Evolutionary conservation across 2,329 filamentous ascomycete genomes (phyloP).

Genomic region (Phialophora chinensis): DNA sequence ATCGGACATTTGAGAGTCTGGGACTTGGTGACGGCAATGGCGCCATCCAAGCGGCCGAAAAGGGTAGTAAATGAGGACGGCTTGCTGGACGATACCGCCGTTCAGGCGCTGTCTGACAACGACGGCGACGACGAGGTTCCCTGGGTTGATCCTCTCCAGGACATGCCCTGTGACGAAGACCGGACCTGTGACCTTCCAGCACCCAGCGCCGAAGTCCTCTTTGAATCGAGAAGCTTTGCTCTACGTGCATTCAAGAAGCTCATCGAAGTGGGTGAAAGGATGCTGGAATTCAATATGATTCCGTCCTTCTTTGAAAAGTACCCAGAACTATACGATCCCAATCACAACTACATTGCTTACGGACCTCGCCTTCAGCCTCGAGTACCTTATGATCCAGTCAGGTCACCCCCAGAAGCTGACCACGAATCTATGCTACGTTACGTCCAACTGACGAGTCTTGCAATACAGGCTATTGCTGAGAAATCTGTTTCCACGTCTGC

Average conservation of each 20-base stretch:
- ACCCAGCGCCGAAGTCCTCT: constrained; percentile 13
- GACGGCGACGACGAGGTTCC: not conserved
- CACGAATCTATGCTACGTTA: constrained; percentile 2
- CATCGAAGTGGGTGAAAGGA: not conserved
- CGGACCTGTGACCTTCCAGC: constrained; percentile 13
- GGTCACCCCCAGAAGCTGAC: not conserved
- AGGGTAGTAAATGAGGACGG: not conserved
- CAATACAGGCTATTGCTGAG: not conserved
- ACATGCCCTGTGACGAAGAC: constrained; percentile 13
- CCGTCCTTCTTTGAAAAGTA: constrained; percentile 25
- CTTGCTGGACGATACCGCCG: not conserved
- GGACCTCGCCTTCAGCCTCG: constrained; percentile 11
- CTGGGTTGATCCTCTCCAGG: constrained; percentile 11
- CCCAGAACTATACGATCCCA: constrained; percentile 15
- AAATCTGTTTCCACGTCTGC: not conserved
- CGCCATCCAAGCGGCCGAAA: not conserved
- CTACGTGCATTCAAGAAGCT: constrained; percentile 7
- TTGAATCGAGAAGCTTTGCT: constrained; percentile 6
- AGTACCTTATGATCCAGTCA: constrained; percentile 11
- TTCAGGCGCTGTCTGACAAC: not conserved
- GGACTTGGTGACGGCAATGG: constrained; percentile 14
- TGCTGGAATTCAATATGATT: constrained; percentile 9
- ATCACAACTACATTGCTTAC: constrained; percentile 10
- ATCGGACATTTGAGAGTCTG: constrained; percentile 17
- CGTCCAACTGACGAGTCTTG: not conserved